A percentile compares a stretch with the other conserved stretches of the same genome.
These are phyloP conservation scores for Eremothecium cymbalariae DNA, from an alignment of 1,139 yeast genomes.

Conservation along the genomic window DNA sequence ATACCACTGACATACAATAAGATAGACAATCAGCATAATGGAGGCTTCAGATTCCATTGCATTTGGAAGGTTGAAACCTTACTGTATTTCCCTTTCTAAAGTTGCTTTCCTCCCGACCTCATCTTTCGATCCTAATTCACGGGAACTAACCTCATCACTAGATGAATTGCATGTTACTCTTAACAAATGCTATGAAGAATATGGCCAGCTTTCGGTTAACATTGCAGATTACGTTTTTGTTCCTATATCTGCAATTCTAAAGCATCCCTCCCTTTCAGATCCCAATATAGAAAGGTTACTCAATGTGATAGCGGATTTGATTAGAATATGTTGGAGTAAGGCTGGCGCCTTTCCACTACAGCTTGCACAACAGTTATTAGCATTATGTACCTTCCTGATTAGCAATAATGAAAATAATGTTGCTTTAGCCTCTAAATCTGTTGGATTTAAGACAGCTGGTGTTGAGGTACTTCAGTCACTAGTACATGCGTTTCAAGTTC, in stretches of 20 bases:
- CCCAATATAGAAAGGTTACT: conserved; percentile 39
- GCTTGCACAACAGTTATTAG: conserved; percentile 43
- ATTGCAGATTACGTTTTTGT: conserved; percentile 57
- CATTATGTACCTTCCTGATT: conserved; percentile 41
- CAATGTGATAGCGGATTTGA: conserved; percentile 36
- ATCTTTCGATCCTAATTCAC: conserved; percentile 30
- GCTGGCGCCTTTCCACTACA: conserved; percentile 34
- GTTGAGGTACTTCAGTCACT: conserved; percentile 32
- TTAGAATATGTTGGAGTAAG: conserved; percentile 42
- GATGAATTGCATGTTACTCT: conserved; percentile 29
- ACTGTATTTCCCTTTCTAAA: conserved; percentile 39
- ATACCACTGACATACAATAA: too few species aligned
- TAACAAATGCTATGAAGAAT: conserved; percentile 9
- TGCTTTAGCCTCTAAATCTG: conserved; percentile 26
- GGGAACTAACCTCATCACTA: conserved; percentile 30
- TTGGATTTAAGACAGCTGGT: conserved; percentile 40
- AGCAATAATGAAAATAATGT: conserved; percentile 23
- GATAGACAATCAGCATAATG: too few species aligned
- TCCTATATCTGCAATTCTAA: conserved; percentile 48
- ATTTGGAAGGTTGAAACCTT: conserved; percentile 29
- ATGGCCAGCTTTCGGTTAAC: conserved; percentile 30
- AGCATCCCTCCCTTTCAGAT: conserved; percentile 38
- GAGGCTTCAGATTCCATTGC: conserved; percentile 9
- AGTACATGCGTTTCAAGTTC: conserved; percentile 29
- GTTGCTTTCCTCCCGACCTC: conserved; percentile 36